Base-by-base conservation (phyloP, 1,284 basidiomycete genomes). In the Malassezia cuniculi region DNA sequence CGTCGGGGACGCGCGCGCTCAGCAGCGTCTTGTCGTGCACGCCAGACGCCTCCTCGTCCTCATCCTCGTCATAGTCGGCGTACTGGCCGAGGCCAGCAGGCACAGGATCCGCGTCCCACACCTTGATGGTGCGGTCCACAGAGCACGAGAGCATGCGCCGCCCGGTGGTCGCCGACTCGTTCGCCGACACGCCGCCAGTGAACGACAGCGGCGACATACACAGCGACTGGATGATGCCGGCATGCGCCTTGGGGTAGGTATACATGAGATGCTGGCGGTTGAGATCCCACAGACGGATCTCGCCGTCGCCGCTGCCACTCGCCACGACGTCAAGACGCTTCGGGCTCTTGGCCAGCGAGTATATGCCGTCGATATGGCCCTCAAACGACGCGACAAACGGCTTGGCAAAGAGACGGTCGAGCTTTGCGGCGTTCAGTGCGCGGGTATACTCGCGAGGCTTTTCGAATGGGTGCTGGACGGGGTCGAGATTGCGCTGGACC, bases 361-460 rank as follows among this genome's bases (percentile, higher is more conserved):
- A 93, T 11, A 94, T 80, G n/a, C 89, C 87, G 68, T 97, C 93
- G 21, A 84, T 75, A 69, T 95, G 90, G 0, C 90, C 93, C 45
- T 93, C 89, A 31, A 97, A 68, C 36, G 79, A 76, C 20, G 78
- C 85, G 6, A 99, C 75, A 56, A 97, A 97, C 0, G 93, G 93
- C 66, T 93, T 95, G 18, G 90, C 81, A 66, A 95, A 95, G 71
- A 99, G 85, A 36, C 85, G 74, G 44, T 95, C 89, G 72, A 99
- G 81, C 71, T 99, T 99, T 16, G 82, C 82, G 0, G 90, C 90
- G 47, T 87, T 93, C 33, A 97, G 69, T 2, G 93, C 93, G 43
- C 93, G 78, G 15, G 80, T 87, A 36, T 93, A 85, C 71, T 97
- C 90, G 47, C 93, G 73, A 10, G 86, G 82, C 31, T 83, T 80